Base-by-base conservation (phyloP, 805 yeast species). In the Diddensiella santjacobensis region DNA sequence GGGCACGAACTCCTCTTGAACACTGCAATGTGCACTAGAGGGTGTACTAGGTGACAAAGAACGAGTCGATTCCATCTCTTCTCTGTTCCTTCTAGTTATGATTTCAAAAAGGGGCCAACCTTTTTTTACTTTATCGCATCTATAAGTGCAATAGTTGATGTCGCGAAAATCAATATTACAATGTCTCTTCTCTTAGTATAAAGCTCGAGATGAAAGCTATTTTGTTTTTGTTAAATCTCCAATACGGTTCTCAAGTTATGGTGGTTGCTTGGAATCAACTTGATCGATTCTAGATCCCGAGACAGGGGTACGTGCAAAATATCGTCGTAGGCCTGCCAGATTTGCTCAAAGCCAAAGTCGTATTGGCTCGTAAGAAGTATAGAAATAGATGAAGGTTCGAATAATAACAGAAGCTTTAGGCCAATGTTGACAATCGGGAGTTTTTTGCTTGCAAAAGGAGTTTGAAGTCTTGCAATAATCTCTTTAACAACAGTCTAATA, bases 191-290 rank as follows among this genome's bases (percentile, higher is more conserved):
- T 26, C 31, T 26, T 26, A 13, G 13, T 26, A 26, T 8, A 26
- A 26, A 26, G 11, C 31, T 26, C 13, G 13, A 26, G 8, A n/a
- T n/a, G n/a, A n/a, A n/a, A n/a, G n/a, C n/a, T n/a, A n/a, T n/a
- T n/a, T n/a, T n/a, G n/a, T n/a, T n/a, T n/a, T n/a, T n/a, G n/a
- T n/a, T n/a, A 26, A 26, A 26, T 26, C 31, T 26, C 31, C 13
- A 26, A 26, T 8, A 8, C 31, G 31, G 31, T 13, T 26, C 31
- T 4, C 47, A 36, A 58, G 44, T 59, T 59, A 59, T 51, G 63
- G 63, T 49, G 63, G 63, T 47, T 58, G 58, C 57, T 57, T 51
- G 46, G 56, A 41, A 35, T 53, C 59, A 43, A 40, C 42, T 29
- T 51, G 49, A 19, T 38, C 39, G 35, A 51, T 54, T 45, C 57